Evolutionary conservation across 495 filamentous ascomycete species (phyloP), one percentile per base, ranked within the genome.

Genomic region (Aspergillus wentii): DNA sequence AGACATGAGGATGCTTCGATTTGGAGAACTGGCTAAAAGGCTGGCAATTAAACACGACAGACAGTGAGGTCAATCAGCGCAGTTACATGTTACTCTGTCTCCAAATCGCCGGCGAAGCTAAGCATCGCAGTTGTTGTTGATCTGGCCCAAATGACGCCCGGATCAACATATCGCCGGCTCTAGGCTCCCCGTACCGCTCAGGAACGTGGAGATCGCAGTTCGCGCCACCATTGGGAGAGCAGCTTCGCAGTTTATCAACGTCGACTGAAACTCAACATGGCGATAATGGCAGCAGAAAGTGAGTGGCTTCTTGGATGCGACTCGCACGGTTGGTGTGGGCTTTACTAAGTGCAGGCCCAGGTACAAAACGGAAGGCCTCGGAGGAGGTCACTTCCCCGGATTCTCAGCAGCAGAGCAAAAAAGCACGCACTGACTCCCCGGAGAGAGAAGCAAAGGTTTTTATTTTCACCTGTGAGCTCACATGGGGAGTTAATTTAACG

Each of bases 311-410:
- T 9, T 13, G 17, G 17, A 25, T 14, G 9, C 1, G 4, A 16
- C 13, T 16, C 20, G 16, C 15, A 17, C 14, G 11, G 15, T 27
- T 13, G 14, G 21, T 16, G 6, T 21, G 7, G 22, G 40, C 36
- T 26, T 40, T 38, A 49, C 34, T 37, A 25, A 47, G 7, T 18
- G 19, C 33, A 43, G 28, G 23, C 31, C 23, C 54, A 83, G 82
- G 70, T 52, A 67, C 61, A 32, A 91, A 94, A 69, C 83, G 87
- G 49, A 91, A 90, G 63, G 86, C 86, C 9, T 76, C 71, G 17
- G 80, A 87, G 42, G 80, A 87, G 51, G 78, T 75, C 17, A 66
- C 71, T 51, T 78, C 79, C 40, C 74, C 76, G 34, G 60, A 71
- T 49, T 68, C 65, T 38, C 60, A 65, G 44, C 57, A 64, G 44